Base-by-base conservation (phyloP, 257 asterid genomes). In the Solanum neorickii region DNA sequence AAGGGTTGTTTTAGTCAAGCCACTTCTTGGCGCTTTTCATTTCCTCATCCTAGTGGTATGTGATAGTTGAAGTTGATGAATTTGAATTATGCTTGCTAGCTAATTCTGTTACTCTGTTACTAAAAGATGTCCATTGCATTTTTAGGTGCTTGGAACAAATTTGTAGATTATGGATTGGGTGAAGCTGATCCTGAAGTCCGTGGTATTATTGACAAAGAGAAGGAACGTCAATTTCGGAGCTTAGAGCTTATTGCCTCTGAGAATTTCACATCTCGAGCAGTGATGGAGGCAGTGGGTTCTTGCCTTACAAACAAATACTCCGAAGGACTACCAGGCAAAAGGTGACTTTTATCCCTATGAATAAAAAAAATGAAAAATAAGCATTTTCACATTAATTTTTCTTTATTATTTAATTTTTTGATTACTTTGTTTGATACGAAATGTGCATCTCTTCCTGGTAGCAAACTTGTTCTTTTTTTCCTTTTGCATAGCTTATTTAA, bases 241-340 rank as follows among this genome's bases (percentile, higher is more conserved):
- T 91, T 97, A 87, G 98, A 94, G 78, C 96, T 97, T 87, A 97
- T 97, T 89, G 99, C 99, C 82, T 97, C 99, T 1, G 99, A 97
- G 91, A 97, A 97, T 88, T 97, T 94, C 90, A 97, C 99, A 20
- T 97, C 98, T 49, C 96, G 98, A 86, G 99, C 99, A 68, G 99
- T 97, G 90, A 97, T 97, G 99, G 98, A 97, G 91, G 99, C 98
- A 14, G 99, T 97, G 88, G 99, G 99, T 89, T 97, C 99, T 87
- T 95, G 98, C 93, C 95, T 97, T 88, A 95, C 99, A 69, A 97
- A 97, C 85, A 97, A 97, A 83, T 97, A 97, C 86, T 95, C 99
- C 3, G 99, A 97, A 91, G 99, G 99, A 82, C 92, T 97, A 65
- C 99, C 99, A 49, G 98, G 98, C 56, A 97, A 94, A 93, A 94